phyloP scores from a whole-genome alignment of 192 early-diverging fungal genomes.

The Linnemannia exigua region DNA sequence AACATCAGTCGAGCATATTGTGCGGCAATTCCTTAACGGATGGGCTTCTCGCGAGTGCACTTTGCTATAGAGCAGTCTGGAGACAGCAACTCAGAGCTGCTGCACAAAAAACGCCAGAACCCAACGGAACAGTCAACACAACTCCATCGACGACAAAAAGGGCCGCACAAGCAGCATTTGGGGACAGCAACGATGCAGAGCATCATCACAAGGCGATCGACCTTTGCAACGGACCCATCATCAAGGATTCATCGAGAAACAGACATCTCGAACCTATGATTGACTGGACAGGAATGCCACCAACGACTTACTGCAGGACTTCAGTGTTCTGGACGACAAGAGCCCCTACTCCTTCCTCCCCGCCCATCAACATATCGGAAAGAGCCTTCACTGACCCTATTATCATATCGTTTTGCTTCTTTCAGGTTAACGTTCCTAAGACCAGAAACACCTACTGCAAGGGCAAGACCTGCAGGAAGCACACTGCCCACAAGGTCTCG shows the following conservation, averaged over 20 bases:
- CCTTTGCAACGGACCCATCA: background rate
- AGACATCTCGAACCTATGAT: conserved; percentile 26
- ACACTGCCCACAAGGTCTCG: conserved; percentile 99
- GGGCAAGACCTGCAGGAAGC: conserved; percentile 96
- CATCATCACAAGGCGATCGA: background rate
- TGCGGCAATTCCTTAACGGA: background rate
- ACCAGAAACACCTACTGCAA: conserved; percentile 99
- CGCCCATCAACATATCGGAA: background rate
- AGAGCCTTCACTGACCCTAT: background rate
- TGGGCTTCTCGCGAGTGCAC: background rate
- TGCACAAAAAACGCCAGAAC: background rate
- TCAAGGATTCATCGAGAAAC: background rate
- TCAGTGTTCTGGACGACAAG: background rate
- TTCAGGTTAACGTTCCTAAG: conserved; percentile 98
- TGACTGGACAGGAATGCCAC: background rate
- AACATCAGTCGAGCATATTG: background rate
- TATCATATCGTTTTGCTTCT: background rate
- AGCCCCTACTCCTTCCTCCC: background rate
- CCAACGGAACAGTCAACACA: background rate
- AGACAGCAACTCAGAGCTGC: background rate
- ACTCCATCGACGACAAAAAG: background rate
- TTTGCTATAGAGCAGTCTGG: background rate
- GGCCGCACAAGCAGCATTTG: background rate
- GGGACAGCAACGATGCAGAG: background rate
- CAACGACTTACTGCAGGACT: background rate